Percentiles rank a stretch among this genome's conserved stretches.
These are phyloP conservation scores for Hypoxylon lienhwacheense DNA, from an alignment of 495 filamentous ascomycete species.

Conservation along the genomic window DNA sequence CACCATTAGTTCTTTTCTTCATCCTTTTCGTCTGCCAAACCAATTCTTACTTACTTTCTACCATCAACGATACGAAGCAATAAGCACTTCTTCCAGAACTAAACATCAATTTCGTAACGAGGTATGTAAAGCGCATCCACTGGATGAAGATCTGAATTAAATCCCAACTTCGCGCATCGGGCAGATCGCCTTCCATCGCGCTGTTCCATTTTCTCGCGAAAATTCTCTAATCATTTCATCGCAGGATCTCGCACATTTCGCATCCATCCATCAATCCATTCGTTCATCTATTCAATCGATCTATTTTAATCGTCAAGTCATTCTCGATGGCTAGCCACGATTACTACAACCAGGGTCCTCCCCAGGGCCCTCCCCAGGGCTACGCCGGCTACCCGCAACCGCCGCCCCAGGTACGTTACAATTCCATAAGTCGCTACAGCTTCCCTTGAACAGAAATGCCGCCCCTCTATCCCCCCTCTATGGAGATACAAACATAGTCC, in stretches of 20 bases:
- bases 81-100: conserved; percentile 2
- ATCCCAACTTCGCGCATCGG: conserved; percentile 4
- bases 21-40: conserved; percentile 1
- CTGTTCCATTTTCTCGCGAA: conserved; percentile 15
- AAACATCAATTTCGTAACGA: neutral
- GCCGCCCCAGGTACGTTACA: conserved; percentile 41
- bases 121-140: conserved; percentile 12
- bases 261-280: conserved; percentile 7
- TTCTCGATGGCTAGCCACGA: conserved; percentile 51
- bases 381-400: conserved; percentile 47
- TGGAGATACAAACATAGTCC: conserved; percentile 14
- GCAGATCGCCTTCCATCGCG: conserved; percentile 6
- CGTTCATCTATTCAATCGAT: no score
- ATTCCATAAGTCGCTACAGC: conserved; percentile 20
- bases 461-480: conserved; percentile 15
- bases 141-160: conserved; percentile 6
- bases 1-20: conserved; percentile 11
- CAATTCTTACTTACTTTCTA: conserved; percentile 4
- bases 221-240: conserved; percentile 13
- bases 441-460: conserved; percentile 20
- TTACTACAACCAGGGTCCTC: conserved; percentile 48
- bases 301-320: no score
- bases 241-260: conserved; percentile 15
- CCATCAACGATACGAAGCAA: neutral
- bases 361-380: conserved; percentile 35